These are phyloP conservation scores for Phtheirospermum japonicum DNA, from an alignment of 257 asterid species.

Conservation along the genomic window DNA sequence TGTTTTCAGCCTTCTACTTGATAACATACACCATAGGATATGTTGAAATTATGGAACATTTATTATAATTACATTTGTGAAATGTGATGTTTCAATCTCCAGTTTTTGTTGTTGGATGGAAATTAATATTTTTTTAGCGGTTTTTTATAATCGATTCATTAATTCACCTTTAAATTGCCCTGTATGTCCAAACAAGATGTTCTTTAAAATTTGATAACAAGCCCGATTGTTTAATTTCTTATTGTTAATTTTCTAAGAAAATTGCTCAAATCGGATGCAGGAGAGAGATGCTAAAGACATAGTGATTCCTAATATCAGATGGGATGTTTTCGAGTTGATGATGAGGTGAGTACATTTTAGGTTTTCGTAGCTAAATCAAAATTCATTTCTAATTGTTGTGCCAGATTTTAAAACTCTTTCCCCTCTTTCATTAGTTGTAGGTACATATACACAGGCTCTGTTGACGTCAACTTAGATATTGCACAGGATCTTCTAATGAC, in stretches of 20 bases:
- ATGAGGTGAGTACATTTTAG: conserved; percentile 49
- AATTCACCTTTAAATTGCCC: neutral
- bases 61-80: neutral
- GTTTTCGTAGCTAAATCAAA: neutral
- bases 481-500: conserved; percentile 75
- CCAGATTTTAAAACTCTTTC: neutral
- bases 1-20: conserved; percentile 15
- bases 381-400: neutral
- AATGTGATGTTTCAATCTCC: no score
- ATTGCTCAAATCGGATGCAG: conserved; percentile 40
- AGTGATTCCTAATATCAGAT: conserved; percentile 70
- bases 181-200: neutral
- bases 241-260: no score
- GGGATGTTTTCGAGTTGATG: conserved; percentile 80
- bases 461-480: conserved; percentile 53
- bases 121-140: neutral
- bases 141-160: neutral
- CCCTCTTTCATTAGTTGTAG: conserved; percentile 33
- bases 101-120: no score
- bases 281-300: conserved; percentile 78
- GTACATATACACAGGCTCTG: conserved; percentile 71
- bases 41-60: no score
- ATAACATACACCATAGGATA: no score
- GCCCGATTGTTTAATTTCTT: conserved; percentile 9
- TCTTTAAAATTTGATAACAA: neutral